phyloP scores from a whole-genome alignment of 2,329 filamentous ascomycete genomes.

The Ophiostoma sp. region DNA sequence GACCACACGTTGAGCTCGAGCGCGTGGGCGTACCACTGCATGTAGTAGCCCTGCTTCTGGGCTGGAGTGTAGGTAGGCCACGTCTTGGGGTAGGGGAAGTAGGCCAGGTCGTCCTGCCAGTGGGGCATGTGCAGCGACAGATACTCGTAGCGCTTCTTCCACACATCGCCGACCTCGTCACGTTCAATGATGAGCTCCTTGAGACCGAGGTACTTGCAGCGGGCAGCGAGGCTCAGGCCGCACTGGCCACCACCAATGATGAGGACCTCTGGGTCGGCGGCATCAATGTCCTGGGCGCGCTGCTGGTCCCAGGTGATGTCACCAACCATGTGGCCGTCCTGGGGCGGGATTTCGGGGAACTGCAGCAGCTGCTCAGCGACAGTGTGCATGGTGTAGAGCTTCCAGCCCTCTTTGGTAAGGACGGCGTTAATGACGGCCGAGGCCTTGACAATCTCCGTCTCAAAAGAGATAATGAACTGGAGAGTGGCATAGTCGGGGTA shows the following conservation, averaged over 20 bases:
- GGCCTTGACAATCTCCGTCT: slow-evolving; percentile 30
- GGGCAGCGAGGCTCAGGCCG: slow-evolving; percentile 36
- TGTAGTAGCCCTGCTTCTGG: slow-evolving; percentile 42
- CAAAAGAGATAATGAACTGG: slow-evolving; percentile 33
- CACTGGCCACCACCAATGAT: slow-evolving; percentile 31
- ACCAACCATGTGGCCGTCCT: slow-evolving; percentile 35
- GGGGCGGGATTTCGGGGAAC: slow-evolving; percentile 31
- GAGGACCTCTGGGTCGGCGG: slow-evolving; percentile 19
- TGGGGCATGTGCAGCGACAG: slow-evolving; percentile 25
- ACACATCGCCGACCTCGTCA: slow-evolving; percentile 42
- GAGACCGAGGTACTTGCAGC: slow-evolving; percentile 28
- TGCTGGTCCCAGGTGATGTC: slow-evolving; percentile 31
- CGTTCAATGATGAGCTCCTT: slow-evolving; percentile 39
- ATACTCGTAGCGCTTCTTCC: slow-evolving; percentile 42
- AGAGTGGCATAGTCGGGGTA: slow-evolving; percentile 32
- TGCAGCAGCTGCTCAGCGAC: slow-evolving; percentile 33
- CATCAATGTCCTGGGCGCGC: background rate
- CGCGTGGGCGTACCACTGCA: slow-evolving; percentile 40
- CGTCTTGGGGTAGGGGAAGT: slow-evolving; percentile 35
- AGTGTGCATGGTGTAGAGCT: slow-evolving; percentile 35
- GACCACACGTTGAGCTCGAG: slow-evolving; percentile 38
- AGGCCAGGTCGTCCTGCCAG: slow-evolving; percentile 39
- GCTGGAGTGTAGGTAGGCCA: slow-evolving; percentile 38
- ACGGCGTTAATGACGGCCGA: slow-evolving; percentile 31
- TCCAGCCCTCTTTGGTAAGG: slow-evolving; percentile 33